Evolutionary conservation across 2,329 filamentous ascomycete species (phyloP), one percentile per base, ranked within the genome.

Genomic region (Hortaea werneckii): DNA sequence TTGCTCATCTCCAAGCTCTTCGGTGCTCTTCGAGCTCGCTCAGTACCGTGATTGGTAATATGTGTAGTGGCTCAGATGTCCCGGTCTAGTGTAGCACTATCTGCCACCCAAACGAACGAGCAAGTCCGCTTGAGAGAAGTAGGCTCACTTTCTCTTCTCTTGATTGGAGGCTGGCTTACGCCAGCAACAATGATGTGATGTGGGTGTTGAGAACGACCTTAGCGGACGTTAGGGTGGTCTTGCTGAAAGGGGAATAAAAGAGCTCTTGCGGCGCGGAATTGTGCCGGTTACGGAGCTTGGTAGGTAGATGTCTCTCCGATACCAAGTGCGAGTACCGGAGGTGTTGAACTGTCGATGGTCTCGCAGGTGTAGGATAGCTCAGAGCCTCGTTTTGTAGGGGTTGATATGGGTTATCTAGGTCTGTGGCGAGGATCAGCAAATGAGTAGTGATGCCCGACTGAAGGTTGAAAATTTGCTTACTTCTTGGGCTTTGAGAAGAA

Each of bases 71-170:
- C 20, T 20, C 20, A 20, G 20, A 20, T 20, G 20, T 20, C 20
- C 20, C 20, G 20, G 20, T 20, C 28, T 9, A 35, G 32, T 84
- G 85, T 85, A 92, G 87, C 88, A 86, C 87, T 88, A 85, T 87
- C 88, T 94, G 82, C 85, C 81, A 78, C 87, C 80, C 87, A 94
- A 87, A 90, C 86, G 87, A 89, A 89, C 84, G 80, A 80, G 83
- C 77, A 85, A 39, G 47, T 85, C 77, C 85, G 87, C 78, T 81
- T 85, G 86, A 89, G 86, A 75, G 89, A 85, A 92, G 87, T 88
- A 92, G 87, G 86, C 87, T 87, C 87, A 92, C 84, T 58, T 50
- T 55, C 69, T 74, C 77, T 75, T 70, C 67, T 51, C 30, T 68
- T 59, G 69, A 61, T 58, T 69, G 69, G 74, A 77, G 78, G 85